These are phyloP conservation scores for Aphanomyces astaci DNA, from an alignment of 352 stramenopile genomes.

Conservation along the genomic window DNA sequence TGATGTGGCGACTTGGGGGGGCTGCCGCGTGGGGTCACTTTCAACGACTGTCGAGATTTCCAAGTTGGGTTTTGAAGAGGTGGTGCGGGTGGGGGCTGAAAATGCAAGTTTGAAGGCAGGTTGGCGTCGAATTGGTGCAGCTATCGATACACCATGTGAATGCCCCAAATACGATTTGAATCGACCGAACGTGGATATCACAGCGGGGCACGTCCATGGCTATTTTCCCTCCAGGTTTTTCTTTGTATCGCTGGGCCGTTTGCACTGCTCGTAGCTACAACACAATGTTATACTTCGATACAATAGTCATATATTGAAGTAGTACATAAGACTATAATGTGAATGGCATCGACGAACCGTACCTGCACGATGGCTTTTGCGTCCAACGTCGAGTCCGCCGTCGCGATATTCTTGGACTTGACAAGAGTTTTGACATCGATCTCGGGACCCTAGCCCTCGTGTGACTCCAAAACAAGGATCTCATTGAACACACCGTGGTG, in stretches of 20 bases:
- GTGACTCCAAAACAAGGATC: no score
- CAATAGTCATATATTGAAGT: no score
- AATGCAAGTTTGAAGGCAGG: not conserved
- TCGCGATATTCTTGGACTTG: not conserved
- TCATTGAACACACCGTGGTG: no score
- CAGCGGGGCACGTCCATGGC: slow-evolving; percentile 3
- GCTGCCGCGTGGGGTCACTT: not conserved
- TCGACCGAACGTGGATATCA: slow-evolving; percentile 5
- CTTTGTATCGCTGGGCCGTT: slow-evolving; percentile 2
- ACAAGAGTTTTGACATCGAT: slow-evolving; percentile 11
- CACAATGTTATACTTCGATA: not conserved
- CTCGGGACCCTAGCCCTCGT: not conserved
- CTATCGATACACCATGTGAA: not conserved
- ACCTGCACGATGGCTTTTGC: slow-evolving; percentile 15
- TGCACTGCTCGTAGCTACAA: slow-evolving; percentile 1
- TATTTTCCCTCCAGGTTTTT: not conserved
- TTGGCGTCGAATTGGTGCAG: not conserved
- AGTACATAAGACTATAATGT: not conserved
- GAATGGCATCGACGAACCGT: not conserved
- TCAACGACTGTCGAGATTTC: not conserved
- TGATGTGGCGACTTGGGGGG: not conserved
- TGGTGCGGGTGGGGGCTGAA: not conserved
- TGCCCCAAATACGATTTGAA: not conserved
- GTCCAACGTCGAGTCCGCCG: not conserved
- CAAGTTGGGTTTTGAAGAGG: not conserved